These are phyloP conservation scores for Pythium rishiriense DNA, from an alignment of 352 stramenopile species.

Conservation along the genomic window DNA sequence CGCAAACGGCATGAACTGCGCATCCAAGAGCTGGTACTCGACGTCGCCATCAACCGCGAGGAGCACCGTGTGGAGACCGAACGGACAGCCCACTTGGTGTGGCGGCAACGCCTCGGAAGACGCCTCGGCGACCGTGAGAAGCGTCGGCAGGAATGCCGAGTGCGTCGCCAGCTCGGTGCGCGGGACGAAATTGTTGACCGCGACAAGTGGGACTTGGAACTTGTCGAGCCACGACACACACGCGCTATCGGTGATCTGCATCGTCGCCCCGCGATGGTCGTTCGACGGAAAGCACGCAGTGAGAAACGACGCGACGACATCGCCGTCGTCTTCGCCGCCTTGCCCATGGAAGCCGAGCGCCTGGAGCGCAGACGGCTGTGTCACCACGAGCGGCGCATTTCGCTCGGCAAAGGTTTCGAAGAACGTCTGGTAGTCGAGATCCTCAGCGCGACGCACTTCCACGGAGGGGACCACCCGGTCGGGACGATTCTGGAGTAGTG, in stretches of 20 bases:
- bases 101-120: not conserved
- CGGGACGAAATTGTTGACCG: constrained; percentile 70
- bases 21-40: constrained; percentile 14
- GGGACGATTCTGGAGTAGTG: too few relatives aligned
- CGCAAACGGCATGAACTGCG: not conserved
- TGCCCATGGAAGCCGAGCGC: not conserved
- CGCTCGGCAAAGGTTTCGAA: constrained; percentile 57
- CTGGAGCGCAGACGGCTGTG: not conserved
- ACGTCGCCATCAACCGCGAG: not conserved
- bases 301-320: constrained; percentile 21
- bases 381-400: constrained; percentile 37
- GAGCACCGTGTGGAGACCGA: constrained; percentile 61
- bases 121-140: constrained; percentile 12
- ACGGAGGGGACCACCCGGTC: too few relatives aligned
- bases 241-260: constrained; percentile 32
- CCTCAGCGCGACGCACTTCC: constrained; percentile 12
- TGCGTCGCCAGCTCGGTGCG: constrained; percentile 46
- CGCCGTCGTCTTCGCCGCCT: not conserved
- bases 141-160: constrained; percentile 34
- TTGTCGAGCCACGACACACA: constrained; percentile 39
- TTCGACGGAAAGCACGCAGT: constrained; percentile 27
- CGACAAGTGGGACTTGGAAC: constrained; percentile 55
- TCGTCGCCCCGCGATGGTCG: not conserved
- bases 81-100: constrained; percentile 38
- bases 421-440: constrained; percentile 62